Percentiles rank a stretch among this genome's conserved stretches.
Conservation (phyloP, 257 asterid species). For the Scutellaria barbata region DNA sequence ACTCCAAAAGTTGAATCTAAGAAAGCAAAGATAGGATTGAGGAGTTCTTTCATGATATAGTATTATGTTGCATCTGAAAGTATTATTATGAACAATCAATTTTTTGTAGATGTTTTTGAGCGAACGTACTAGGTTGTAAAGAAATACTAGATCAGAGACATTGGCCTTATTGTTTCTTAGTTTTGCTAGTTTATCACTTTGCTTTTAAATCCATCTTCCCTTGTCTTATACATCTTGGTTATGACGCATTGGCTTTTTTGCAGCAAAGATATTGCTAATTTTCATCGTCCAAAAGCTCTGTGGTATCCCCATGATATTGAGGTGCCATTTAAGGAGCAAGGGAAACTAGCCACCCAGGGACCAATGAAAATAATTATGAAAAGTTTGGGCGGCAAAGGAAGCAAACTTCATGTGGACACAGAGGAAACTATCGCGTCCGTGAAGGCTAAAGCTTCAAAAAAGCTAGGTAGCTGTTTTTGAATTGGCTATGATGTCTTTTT, state of each 20-base stretch:
- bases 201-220: conserved; percentile 21
- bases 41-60: conserved; percentile 2
- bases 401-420: conserved; percentile 91
- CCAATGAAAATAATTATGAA: conserved; percentile 91
- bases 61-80: background rate
- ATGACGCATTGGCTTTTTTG: conserved; percentile 44
- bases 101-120: background rate
- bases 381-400: conserved; percentile 98
- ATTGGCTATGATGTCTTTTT: conserved; percentile 17
- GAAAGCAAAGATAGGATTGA: background rate
- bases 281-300: conserved; percentile 94
- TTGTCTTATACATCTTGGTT: conserved; percentile 28
- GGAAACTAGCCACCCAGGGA: conserved; percentile 71
- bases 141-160: too few relatives aligned
- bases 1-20: background rate
- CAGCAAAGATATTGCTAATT: conserved; percentile 97
- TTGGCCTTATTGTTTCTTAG: conserved; percentile 8
- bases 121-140: background rate
- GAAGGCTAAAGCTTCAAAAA: conserved; percentile 93
- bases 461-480: conserved; percentile 64
- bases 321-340: conserved; percentile 79
- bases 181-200: conserved; percentile 33
- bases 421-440: conserved; percentile 84
- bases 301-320: conserved; percentile 99
- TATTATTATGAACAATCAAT: background rate